Conservation (phyloP, 2,329 filamentous ascomycete species). For the Thelonectria blattea region DNA sequence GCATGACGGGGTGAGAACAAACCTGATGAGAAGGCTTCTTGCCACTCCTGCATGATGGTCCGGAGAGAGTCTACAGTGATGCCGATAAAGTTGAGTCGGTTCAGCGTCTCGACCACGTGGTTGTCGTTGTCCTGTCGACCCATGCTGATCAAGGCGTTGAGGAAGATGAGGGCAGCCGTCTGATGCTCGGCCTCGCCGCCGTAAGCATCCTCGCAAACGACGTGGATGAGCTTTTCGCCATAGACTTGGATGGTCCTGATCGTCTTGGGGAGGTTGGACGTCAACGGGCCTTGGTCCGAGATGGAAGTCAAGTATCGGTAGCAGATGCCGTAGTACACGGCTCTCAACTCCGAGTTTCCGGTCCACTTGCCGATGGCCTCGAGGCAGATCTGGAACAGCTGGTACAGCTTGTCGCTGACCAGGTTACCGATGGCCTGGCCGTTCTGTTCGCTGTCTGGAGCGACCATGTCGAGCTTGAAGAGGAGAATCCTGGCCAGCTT, state of each 20-base stretch:
- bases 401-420: conserved; percentile 86
- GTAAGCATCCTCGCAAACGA: conserved; percentile 92
- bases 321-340: conserved; percentile 90
- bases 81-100: conserved; percentile 87
- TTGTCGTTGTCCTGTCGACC: conserved; percentile 74
- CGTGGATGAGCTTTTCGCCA: conserved; percentile 81
- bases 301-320: conserved; percentile 83
- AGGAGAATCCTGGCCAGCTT: conserved; percentile 76
- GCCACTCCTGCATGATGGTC: conserved; percentile 75
- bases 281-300: conserved; percentile 56
- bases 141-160: conserved; percentile 77
- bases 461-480: conserved; percentile 69
- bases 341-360: conserved; percentile 73
- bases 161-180: conserved; percentile 83
- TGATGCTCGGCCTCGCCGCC: conserved; percentile 82
- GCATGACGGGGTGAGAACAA: too few species aligned
- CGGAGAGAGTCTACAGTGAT: conserved; percentile 89
- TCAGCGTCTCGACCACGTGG: conserved; percentile 79
- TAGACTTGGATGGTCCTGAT: conserved; percentile 72
- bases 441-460: conserved; percentile 47
- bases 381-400: conserved; percentile 88
- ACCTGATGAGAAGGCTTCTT: conserved; percentile 60
- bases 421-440: conserved; percentile 67
- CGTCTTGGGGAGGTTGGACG: conserved; percentile 62
- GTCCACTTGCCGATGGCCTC: conserved; percentile 78